Conservation (phyloP, 2,329 filamentous ascomycete species). For the Hansfordia pulvinata region DNA sequence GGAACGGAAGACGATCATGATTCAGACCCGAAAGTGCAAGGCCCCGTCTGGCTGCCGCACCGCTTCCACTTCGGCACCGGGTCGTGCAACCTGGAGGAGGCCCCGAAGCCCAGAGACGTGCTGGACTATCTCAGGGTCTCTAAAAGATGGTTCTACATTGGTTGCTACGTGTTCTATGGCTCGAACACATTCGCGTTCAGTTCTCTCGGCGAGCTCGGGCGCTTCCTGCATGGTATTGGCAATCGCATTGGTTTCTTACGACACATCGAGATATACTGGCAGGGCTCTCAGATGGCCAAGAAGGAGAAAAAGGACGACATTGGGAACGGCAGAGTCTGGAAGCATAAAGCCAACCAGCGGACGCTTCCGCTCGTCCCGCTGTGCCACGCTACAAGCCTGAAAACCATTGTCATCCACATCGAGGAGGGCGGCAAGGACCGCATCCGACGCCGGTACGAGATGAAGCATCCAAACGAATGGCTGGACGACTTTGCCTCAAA, state of each 20-base stretch:
- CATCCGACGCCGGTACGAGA: constrained; percentile 24
- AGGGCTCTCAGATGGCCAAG: constrained; percentile 5
- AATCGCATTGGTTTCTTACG: constrained; percentile 30
- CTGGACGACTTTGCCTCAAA: constrained; percentile 5
- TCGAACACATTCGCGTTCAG: constrained; percentile 35
- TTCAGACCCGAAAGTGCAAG: constrained; percentile 4
- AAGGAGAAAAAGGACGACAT: constrained; percentile 14
- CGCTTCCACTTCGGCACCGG: constrained; percentile 23
- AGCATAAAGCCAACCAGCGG: constrained; percentile 18
- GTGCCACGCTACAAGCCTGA: constrained; percentile 21
- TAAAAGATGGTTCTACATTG: constrained; percentile 24
- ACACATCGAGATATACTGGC: constrained; percentile 28
- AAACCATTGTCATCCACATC: constrained; percentile 24
- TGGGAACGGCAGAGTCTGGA: constrained; percentile 8
- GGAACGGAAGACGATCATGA: no score
- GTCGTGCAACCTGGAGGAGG: constrained; percentile 17
- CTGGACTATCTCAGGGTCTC: constrained; percentile 24
- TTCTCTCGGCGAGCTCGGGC: constrained; percentile 35
- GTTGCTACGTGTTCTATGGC: constrained; percentile 30
- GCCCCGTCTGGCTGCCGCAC: constrained; percentile 14
- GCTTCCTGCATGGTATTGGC: constrained; percentile 29
- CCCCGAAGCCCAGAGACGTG: constrained; percentile 19
- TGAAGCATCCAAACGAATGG: constrained; percentile 2
- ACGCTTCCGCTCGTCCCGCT: constrained; percentile 22
- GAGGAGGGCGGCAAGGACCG: constrained; percentile 29